These are phyloP conservation scores for Cyclocybe cylindracea DNA, from an alignment of 768 basidiomycete genomes.

Conservation along the genomic window DNA sequence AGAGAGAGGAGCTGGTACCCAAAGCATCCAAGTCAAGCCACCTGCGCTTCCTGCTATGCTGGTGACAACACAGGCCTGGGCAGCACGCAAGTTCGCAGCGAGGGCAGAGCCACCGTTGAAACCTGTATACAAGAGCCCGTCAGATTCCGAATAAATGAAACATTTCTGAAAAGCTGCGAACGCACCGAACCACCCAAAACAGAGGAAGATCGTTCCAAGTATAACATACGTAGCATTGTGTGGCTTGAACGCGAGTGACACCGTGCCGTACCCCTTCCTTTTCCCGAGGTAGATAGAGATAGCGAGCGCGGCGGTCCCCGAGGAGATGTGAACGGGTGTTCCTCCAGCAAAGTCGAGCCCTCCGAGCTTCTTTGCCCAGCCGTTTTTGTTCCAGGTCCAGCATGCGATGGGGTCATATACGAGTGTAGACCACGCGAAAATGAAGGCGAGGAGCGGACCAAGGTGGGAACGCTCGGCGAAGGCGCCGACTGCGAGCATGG, in stretches of 20 bases:
- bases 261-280: slow-evolving; percentile 89
- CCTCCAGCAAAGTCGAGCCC: slow-evolving; percentile 95
- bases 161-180: not conserved
- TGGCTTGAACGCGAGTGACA: slow-evolving; percentile 90
- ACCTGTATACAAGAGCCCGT: slow-evolving; percentile 25
- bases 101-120: slow-evolving; percentile 95
- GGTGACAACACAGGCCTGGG: slow-evolving; percentile 89
- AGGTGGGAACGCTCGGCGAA: slow-evolving; percentile 88
- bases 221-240: slow-evolving; percentile 93
- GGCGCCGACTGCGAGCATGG: slow-evolving; percentile 91
- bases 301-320: slow-evolving; percentile 91
- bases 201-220: slow-evolving; percentile 89
- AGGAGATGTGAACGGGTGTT: slow-evolving; percentile 97
- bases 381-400: slow-evolving; percentile 92
- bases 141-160: not conserved
- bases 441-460: slow-evolving; percentile 85
- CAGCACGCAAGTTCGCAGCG: slow-evolving; percentile 86
- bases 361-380: slow-evolving; percentile 75
- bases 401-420: slow-evolving; percentile 95
- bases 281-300: slow-evolving; percentile 92
- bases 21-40: slow-evolving; percentile 91
- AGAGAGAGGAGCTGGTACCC: slow-evolving; percentile 46
- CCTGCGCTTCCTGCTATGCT: slow-evolving; percentile 89
- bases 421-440: slow-evolving; percentile 87
- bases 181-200: slow-evolving; percentile 89